These are phyloP conservation scores for Vitellaria paradoxa DNA, from an alignment of 179 eudicot species.

Conservation along the genomic window DNA sequence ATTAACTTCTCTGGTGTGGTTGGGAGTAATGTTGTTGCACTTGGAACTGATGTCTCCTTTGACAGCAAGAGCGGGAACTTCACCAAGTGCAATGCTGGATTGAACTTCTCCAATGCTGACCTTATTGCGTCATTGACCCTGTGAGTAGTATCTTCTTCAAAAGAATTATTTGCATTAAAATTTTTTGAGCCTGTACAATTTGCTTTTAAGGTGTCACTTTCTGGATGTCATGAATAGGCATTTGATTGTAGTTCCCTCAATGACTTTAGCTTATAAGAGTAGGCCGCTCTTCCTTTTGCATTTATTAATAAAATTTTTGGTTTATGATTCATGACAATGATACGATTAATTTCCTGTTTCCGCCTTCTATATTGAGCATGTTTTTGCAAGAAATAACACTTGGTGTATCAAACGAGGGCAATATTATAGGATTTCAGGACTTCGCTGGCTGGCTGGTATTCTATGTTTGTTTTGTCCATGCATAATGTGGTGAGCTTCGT, in stretches of 20 bases:
- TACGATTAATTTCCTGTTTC: not conserved
- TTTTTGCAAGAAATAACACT: not conserved
- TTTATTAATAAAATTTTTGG: not conserved
- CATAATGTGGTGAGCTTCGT: not conserved
- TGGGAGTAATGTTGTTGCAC: conserved; percentile 51
- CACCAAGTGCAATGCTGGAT: conserved; percentile 78
- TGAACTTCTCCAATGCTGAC: conserved; percentile 65
- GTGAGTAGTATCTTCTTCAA: conserved; percentile 43
- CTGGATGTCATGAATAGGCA: not conserved
- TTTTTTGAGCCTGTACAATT: not conserved
- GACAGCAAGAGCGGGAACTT: conserved; percentile 66
- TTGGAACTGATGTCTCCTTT: conserved; percentile 75
- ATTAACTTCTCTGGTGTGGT: conserved; percentile 79
- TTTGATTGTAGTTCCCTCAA: not conserved
- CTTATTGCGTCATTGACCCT: conserved; percentile 72
- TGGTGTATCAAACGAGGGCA: too few relatives aligned
- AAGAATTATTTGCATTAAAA: not conserved
- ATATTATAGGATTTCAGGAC: not conserved
- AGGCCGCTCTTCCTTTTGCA: not conserved
- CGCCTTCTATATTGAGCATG: not conserved
- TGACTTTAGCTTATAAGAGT: not conserved
- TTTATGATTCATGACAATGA: not conserved
- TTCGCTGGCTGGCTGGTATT: not conserved
- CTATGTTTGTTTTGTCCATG: not conserved
- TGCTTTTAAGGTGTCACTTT: not conserved